Evolutionary conservation across 306 rosid species (phyloP).

Genomic region (Quercus berberidifolia): DNA sequence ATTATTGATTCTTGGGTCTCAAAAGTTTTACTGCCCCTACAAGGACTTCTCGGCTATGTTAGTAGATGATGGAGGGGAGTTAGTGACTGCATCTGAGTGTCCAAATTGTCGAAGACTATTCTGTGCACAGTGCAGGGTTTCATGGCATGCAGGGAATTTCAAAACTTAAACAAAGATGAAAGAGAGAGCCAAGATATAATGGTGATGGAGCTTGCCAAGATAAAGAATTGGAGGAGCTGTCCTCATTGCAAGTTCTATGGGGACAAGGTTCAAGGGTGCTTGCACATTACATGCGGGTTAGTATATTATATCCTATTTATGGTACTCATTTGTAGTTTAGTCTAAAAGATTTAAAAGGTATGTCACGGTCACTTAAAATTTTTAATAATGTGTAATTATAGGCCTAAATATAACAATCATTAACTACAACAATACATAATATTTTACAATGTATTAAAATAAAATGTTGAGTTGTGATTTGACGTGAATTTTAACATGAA

Average conservation of each 20-base stretch:
- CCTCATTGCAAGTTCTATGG: constrained; percentile 46
- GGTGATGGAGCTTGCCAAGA: constrained; percentile 45
- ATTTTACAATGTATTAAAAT: too few species aligned
- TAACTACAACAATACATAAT: too few species aligned
- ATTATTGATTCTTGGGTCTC: constrained; percentile 26
- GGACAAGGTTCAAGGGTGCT: constrained; percentile 41
- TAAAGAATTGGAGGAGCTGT: constrained; percentile 49
- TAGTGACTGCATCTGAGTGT: constrained; percentile 43
- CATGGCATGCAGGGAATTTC: constrained; percentile 59
- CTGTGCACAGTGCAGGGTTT: constrained; percentile 53
- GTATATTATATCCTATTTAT: too few species aligned
- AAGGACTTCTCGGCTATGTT: constrained; percentile 51
- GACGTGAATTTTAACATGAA: too few species aligned
- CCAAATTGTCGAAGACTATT: constrained; percentile 51
- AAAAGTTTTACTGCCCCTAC: constrained; percentile 51
- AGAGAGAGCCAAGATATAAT: constrained; percentile 38
- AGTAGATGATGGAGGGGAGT: constrained; percentile 35
- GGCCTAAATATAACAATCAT: too few species aligned
- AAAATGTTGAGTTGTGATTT: too few species aligned
- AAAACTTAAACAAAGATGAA: constrained; percentile 10
- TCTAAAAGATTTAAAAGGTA: too few species aligned
- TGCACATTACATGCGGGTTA: constrained; percentile 55
- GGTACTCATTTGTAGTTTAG: too few species aligned
- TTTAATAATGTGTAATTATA: too few species aligned
- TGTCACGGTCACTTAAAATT: too few species aligned